phyloP scores from a whole-genome alignment of 2,329 filamentous ascomycete species.

The Dothistroma septosporum region DNA sequence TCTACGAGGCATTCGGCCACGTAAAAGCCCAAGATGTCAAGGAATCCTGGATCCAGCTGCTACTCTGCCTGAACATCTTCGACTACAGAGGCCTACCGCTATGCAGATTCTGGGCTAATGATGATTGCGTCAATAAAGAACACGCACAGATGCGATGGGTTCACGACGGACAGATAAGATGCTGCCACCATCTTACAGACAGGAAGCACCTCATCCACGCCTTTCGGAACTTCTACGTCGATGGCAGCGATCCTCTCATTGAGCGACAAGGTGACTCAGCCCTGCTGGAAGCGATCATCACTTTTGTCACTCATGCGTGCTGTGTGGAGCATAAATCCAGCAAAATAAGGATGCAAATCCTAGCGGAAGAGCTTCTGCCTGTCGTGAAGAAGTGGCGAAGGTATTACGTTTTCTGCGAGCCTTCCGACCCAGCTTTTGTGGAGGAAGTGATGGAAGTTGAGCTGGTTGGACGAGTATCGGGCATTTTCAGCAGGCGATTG shows the following conservation, averaged over 20 bases:
- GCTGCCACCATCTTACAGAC: not conserved
- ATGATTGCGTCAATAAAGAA: not conserved
- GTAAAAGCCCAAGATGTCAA: not conserved
- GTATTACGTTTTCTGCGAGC: not conserved
- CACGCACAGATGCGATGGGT: not conserved
- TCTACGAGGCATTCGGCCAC: not conserved
- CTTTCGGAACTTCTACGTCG: not conserved
- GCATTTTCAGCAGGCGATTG: not conserved
- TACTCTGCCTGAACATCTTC: not conserved
- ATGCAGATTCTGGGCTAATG: not conserved
- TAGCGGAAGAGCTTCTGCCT: not conserved
- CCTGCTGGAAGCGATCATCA: not conserved
- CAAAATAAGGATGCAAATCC: not conserved
- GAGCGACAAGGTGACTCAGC: not conserved
- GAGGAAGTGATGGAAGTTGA: not conserved
- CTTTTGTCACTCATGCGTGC: not conserved
- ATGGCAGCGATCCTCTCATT: not conserved
- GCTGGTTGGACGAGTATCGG: not conserved
- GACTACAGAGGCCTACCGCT: not conserved
- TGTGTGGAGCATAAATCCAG: not conserved
- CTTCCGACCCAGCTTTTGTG: not conserved
- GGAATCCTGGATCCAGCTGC: slow-evolving; percentile 1
- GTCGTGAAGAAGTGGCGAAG: slow-evolving; percentile 2
- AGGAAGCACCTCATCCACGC: not conserved
- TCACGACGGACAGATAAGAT: not conserved